Base-by-base conservation (phyloP, 306 rosid species). In the Rosa multiflora region DNA sequence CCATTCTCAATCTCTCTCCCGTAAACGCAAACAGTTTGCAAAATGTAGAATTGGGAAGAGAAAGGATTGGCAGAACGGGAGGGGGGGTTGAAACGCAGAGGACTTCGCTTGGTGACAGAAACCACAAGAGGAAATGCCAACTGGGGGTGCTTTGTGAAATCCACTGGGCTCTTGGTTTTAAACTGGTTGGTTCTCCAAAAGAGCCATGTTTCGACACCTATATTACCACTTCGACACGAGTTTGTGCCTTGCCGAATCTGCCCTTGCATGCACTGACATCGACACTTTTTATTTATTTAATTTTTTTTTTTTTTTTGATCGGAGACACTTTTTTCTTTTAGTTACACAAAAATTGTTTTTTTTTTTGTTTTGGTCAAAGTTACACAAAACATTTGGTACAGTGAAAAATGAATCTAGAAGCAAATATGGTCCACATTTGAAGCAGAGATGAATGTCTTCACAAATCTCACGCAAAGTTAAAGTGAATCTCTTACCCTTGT, bases 141-240 rank as follows among this genome's bases (percentile, higher is more conserved):
- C 2, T 59, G 17, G 49, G 64, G 64, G 35, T 32, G 1, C 3
- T 32, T n/a, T 0, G 20, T 0, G 35, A 18, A 39, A 56, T 1
- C 32, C 49, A n/a, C 5, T 6, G n/a, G 32, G 72, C 21, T 39
- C 47, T 14, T 64, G 67, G 5, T 68, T 58, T 73, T 79, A 72
- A 78, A 81, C 66, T 39, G 12, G 1, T 68, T 55, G 26, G 20
- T 3, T 69, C 74, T 47, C 64, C 6, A 53, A 82, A 82, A 69
- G 6, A 62, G 70, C 55, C 89, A 7, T 13, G 73, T 29, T 75
- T 80, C 3, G 11, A 9, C 13, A 0, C 6, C 1, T 48, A 73
- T 40, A 64, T 88, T 86, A 88, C 89, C 9, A 61, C 4, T 49
- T 5, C 74, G 23, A 0, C 82, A 58, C 23, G 10, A 51, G 3